Conservation (phyloP, 2,329 filamentous ascomycete species). For the Camillea tinctor region DNA sequence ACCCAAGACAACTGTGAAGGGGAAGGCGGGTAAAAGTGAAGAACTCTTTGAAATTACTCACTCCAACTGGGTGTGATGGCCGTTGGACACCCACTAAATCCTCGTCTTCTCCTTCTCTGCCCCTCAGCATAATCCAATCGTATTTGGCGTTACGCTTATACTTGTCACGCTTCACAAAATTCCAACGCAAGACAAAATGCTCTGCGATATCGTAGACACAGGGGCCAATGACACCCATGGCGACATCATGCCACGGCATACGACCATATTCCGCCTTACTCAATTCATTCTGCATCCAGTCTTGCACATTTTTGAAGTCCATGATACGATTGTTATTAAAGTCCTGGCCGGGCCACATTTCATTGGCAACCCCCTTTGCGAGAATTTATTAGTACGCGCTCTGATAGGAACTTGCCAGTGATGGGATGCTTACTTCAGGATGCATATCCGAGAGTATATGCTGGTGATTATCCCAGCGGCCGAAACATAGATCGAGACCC, state of each 20-base stretch:
- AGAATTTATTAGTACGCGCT: too few relatives aligned
- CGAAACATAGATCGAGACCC: conserved; percentile 92
- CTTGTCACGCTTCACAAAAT: conserved; percentile 95
- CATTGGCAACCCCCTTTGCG: conserved; percentile 63
- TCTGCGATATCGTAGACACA: conserved; percentile 93
- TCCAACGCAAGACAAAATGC: conserved; percentile 93
- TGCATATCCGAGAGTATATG: conserved; percentile 86
- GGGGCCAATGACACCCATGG: conserved; percentile 87
- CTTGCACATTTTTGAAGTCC: conserved; percentile 87
- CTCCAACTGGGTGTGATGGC: conserved; percentile 81
- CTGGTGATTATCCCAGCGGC: conserved; percentile 85
- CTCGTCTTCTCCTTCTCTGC: conserved; percentile 74
- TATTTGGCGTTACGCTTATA: conserved; percentile 86
- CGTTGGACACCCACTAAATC: conserved; percentile 85
- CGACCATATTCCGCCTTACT: conserved; percentile 88
- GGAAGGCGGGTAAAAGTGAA: too few relatives aligned
- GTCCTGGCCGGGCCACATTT: conserved; percentile 93
- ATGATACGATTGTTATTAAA: conserved; percentile 97
- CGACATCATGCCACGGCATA: conserved; percentile 98
- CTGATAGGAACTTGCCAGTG: too few relatives aligned
- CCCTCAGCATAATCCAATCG: conserved; percentile 81
- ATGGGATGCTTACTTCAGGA: conserved; percentile 49
- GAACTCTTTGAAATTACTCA: too few relatives aligned
- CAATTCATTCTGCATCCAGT: conserved; percentile 92
- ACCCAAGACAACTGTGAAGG: too few relatives aligned